Evolutionary conservation across 2,329 filamentous ascomycete species (phyloP), one percentile per base, ranked within the genome.

Genomic region (Alternaria sp.): DNA sequence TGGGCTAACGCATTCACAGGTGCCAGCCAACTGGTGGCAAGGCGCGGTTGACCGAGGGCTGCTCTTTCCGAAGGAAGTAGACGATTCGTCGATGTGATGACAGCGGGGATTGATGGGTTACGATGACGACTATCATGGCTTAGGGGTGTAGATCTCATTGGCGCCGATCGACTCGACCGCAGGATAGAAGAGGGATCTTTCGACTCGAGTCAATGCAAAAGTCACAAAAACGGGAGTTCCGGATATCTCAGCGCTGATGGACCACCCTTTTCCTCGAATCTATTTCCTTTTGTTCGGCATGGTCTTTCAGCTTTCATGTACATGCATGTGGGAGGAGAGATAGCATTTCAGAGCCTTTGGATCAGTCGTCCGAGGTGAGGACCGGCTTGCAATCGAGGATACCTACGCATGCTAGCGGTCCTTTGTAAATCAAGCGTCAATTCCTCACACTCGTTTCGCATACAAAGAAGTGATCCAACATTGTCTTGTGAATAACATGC

Each of bases 21-120:
- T 99, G 96, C 93, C 96, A 99, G 86, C 96, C 96, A 76, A 99
- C 96, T 78, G 96, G 96, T 90, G 96, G 96, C 82, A 99, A 99
- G 90, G 96, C 96, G 82, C 90, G 96, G 84, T 89, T 99, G 82
- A 99, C 96, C 74, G 96, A 99, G 91, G 96, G 96, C 84, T 99
- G 96, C 93, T 98, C 96, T 83, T 99, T 99, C 93, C 92, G 96
- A 88, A 94, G 94, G 89, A 99, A 99, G 95, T 99, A 98, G 87
- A 93, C 81, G 84, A 68, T 54, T 71, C 63, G 53, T 60, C 45
- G 62, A 60, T 64, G 58, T 64, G 68, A 71, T 66, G 68, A 71
- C 69, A 71, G 72, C 63, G 73, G 71, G 69, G 71, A 70, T 67
- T 76, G 75, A 77, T 67, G 73, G 78, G 73, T 78, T 72, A 79